Base-by-base conservation (phyloP, 768 basidiomycete genomes). In the Kondoa malvinella region DNA sequence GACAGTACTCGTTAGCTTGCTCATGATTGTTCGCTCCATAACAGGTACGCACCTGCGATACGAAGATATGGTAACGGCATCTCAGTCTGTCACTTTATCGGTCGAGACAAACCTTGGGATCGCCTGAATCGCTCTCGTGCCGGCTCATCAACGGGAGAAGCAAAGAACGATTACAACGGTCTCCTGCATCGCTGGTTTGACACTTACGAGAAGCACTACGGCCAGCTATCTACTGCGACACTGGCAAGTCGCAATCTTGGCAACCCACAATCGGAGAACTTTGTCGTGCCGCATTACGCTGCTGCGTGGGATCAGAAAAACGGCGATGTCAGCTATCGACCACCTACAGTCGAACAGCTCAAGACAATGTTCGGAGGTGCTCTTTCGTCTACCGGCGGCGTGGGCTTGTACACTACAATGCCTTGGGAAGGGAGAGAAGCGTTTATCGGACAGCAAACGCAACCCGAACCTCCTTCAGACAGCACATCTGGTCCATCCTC, bases 21-120 rank as follows among this genome's bases (percentile, higher is more conserved):
- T 77, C 71, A 73, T 27, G 31, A 31, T 34, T 58, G 15, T 17
- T 57, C 21, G 71, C 33, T 62, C 66, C 67, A 56, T 66, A 66
- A 68, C 73, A 92, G 89, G 64, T 99, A 97, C 79, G 91, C 92
- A 3, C 95, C 95, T 67, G 95, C 95, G 15, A 96, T 95, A 77
- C 86, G 87, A 76, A 87, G 92, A 56, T 96, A 87, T 74, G 92
- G 91, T 34, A 84, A 87, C 57, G 82, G 86, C 72, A 92, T 92
- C 76, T 84, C 84, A 60, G 86, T 85, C 67, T 83, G 95, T 68
- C 92, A 96, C 77, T 96, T 95, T 74, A 96, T 97, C 72, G 94
- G 94, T 17, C 82, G 85, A n/a, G 84, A 89, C 77, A 99, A 99
- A 78, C 94, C 95, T 16, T 99, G 95, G 94, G 81, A 84, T 63